A percentile compares a stretch with the other conserved stretches of the same genome.
phyloP scores from a whole-genome alignment of 495 filamentous ascomycete genomes.

The Letharia columbiana region DNA sequence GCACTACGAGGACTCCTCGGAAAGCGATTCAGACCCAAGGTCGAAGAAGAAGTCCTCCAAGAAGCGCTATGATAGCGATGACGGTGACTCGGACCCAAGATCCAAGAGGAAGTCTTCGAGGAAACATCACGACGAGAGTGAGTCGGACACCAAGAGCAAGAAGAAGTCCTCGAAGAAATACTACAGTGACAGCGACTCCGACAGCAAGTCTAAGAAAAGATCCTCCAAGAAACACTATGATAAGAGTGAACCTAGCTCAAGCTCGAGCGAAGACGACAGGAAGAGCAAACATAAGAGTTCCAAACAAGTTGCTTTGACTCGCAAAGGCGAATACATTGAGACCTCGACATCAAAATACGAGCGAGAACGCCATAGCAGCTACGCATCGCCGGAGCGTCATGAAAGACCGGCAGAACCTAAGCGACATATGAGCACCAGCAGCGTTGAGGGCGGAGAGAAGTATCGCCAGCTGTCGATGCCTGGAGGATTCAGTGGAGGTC shows the following conservation, averaged over 20 bases:
- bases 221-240: conserved; percentile 23
- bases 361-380: conserved; percentile 39
- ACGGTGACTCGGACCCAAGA: conserved; percentile 23
- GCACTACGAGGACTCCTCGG: conserved; percentile 19
- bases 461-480: conserved; percentile 28
- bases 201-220: conserved; percentile 16
- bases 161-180: conserved; percentile 24
- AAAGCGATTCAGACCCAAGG: conserved; percentile 24
- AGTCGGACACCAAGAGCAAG: conserved; percentile 23
- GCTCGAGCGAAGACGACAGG: conserved; percentile 23
- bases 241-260: conserved; percentile 22
- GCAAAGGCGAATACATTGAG: conserved; percentile 24
- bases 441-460: conserved; percentile 24
- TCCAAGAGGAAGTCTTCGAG: conserved; percentile 7
- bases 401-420: conserved; percentile 33
- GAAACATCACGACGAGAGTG: conserved; percentile 17
- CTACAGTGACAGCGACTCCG: conserved; percentile 25
- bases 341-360: conserved; percentile 25
- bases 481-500: conserved; percentile 24
- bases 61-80: conserved; percentile 23
- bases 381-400: conserved; percentile 41
- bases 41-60: conserved; percentile 25
- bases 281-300: conserved; percentile 14
- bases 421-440: conserved; percentile 21
- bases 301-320: conserved; percentile 16